Percentiles rank a stretch among this genome's conserved stretches.
These are phyloP conservation scores for Rhynchospora breviuscula DNA, from an alignment of 176 grass and related monocot genomes.

Conservation along the genomic window DNA sequence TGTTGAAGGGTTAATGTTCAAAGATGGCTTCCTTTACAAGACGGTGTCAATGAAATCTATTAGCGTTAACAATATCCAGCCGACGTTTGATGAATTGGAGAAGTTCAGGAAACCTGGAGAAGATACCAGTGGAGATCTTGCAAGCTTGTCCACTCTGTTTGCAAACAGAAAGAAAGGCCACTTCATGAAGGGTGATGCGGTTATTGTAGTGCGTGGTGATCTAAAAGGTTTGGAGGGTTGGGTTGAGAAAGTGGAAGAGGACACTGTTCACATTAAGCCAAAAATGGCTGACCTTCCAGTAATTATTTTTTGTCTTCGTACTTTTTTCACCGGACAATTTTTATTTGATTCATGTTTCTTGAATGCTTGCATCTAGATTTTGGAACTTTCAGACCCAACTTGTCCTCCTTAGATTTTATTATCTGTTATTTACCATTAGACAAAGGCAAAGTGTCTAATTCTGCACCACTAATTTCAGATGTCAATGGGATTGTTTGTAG, in stretches of 20 bases:
- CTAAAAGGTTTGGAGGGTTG: conserved; percentile 91
- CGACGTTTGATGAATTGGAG: conserved; percentile 85
- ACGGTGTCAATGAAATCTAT: conserved; percentile 85
- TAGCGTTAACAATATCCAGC: conserved; percentile 60
- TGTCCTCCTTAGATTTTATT: neutral
- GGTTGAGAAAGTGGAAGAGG: conserved; percentile 99
- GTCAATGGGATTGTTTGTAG: neutral
- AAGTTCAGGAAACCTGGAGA: conserved; percentile 93
- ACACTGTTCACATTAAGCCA: conserved; percentile 76
- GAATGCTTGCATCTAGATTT: neutral
- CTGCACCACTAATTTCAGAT: neutral
- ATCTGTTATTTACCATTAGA: neutral
- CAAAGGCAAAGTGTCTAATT: neutral
- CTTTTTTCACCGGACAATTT: neutral
- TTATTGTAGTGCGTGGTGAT: conserved; percentile 80
- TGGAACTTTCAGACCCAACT: neutral
- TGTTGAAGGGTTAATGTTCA: conserved; percentile 82
- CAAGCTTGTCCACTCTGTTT: conserved; percentile 85
- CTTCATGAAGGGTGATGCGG: conserved; percentile 95
- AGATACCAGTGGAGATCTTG: conserved; percentile 72
- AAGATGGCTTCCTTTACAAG: conserved; percentile 97
- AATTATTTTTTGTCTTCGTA: conserved; percentile 11
- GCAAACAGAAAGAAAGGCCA: conserved; percentile 98
- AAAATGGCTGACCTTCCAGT: conserved; percentile 79
- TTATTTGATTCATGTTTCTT: neutral